Evolutionary conservation across 2,329 filamentous ascomycete genomes (phyloP), one percentile per base, ranked within the genome.

Genomic region (Phyllosticta capitalensis): DNA sequence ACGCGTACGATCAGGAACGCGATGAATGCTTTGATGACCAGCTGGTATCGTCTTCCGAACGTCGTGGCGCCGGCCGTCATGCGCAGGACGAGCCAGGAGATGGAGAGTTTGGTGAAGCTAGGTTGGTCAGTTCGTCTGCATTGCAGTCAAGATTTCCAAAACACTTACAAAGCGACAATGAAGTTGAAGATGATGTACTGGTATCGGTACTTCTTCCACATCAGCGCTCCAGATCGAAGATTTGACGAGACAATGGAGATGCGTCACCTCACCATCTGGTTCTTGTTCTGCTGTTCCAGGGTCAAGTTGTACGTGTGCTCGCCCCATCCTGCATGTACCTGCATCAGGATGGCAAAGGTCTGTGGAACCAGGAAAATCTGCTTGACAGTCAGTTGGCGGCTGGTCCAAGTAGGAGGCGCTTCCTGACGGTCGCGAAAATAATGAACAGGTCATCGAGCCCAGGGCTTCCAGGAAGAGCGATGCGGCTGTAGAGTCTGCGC

Each of bases 291-390:
- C n/a, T 59, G 19, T 3, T 59, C 17, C 1, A 59, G 3, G 5
- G 52, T 14, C 28, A 52, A 5, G 14, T 50, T 12, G 12, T 17
- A 48, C 9, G 52, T 9, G 52, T 59, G 58, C 17, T 28, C 26
- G 19, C 58, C 58, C 58, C 58, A 59, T 14, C 53, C 58, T 9
- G 33, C 12, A 12, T 48, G 19, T 2, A 59, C 58, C 22, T 59
- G 58, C n/a, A 21, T 38, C 20, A 59, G 7, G 38, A 59, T 55
- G 38, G 38, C 14, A 45, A n/a, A 45, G 5, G 38, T 45, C 38
- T 45, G 38, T 3, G 12, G 3, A n/a, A 45, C 5, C 12, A 45
- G 38, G 38, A 45, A 45, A n/a, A 45, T 45, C 38, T 45, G 17
- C 38, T 5, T 19, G 5, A n/a, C 6, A 17, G 30, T 38, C 12